These are phyloP conservation scores for Kluyveromyces nonfermentans DNA, from an alignment of 805 yeast genomes.

Conservation along the genomic window DNA sequence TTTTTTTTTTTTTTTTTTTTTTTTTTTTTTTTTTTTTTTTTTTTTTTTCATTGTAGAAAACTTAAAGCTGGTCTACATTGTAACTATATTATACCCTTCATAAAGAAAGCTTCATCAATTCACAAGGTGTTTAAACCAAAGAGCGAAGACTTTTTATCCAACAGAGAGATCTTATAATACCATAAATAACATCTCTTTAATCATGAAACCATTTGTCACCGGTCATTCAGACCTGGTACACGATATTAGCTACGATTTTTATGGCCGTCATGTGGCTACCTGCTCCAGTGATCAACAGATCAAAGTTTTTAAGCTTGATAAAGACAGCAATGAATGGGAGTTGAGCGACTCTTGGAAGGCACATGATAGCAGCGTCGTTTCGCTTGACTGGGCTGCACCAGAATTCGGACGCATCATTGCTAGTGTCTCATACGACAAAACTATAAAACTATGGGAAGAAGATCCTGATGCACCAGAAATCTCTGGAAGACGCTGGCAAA, in stretches of 20 bases:
- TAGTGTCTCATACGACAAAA: slow-evolving; percentile 82
- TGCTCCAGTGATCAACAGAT: slow-evolving; percentile 92
- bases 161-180: too few relatives aligned
- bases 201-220: slow-evolving; percentile 66
- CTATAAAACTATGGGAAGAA: slow-evolving; percentile 88
- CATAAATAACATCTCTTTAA: slow-evolving; percentile 1
- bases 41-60: neutral
- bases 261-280: slow-evolving; percentile 87
- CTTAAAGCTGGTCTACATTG: neutral
- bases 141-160: too few relatives aligned
- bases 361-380: slow-evolving; percentile 79
- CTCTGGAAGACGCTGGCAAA: slow-evolving; percentile 78
- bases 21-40: too few relatives aligned
- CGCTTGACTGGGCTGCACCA: slow-evolving; percentile 89
- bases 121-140: too few relatives aligned
- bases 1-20: too few relatives aligned
- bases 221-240: slow-evolving; percentile 92
- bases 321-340: slow-evolving; percentile 64
- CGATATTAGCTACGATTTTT: slow-evolving; percentile 85
- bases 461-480: slow-evolving; percentile 64
- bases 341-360: slow-evolving; percentile 90
- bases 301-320: slow-evolving; percentile 73
- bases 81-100: neutral
- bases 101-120: too few relatives aligned
- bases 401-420: slow-evolving; percentile 84